Evolutionary conservation across 306 rosid species (phyloP).

Genomic region (Glycine tomentella): DNA sequence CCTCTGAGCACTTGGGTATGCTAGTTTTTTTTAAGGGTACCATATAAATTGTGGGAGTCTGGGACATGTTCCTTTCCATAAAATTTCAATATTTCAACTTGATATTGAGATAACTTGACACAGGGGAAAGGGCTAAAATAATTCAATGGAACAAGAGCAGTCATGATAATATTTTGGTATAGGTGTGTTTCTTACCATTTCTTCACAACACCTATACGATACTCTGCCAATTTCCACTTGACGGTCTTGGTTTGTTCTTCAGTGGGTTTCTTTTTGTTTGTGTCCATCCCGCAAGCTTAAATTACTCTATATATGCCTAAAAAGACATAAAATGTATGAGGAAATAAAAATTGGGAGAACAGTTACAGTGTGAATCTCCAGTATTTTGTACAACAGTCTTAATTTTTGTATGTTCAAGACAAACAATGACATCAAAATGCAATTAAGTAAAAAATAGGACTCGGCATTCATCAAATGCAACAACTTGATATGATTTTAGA

Average conservation of each 20-base stretch:
- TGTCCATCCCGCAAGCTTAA: constrained; percentile 24
- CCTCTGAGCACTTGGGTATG: too few relatives aligned
- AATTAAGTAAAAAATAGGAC: not conserved
- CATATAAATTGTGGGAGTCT: too few relatives aligned
- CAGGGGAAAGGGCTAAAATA: not conserved
- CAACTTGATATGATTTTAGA: not conserved
- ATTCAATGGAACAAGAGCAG: constrained; percentile 1
- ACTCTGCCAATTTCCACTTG: constrained; percentile 37
- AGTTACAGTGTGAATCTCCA: constrained; percentile 4
- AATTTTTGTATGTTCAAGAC: not conserved
- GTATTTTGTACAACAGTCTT: not conserved
- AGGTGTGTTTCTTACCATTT: constrained; percentile 35
- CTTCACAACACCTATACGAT: not conserved
- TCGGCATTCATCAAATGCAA: constrained; percentile 13
- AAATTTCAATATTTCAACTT: not conserved
- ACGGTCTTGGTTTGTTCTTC: not conserved
- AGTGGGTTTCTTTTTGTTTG: not conserved
- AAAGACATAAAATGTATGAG: constrained; percentile 28
- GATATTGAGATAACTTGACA: not conserved
- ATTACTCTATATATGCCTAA: constrained; percentile 1
- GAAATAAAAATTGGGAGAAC: not conserved
- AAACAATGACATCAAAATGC: not conserved
- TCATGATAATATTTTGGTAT: not conserved
- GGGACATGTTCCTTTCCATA: too few relatives aligned
- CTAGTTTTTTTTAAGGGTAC: too few relatives aligned